These are phyloP conservation scores for Erysimum pusillum DNA, from an alignment of 441 rosid species.

Conservation along the genomic window DNA sequence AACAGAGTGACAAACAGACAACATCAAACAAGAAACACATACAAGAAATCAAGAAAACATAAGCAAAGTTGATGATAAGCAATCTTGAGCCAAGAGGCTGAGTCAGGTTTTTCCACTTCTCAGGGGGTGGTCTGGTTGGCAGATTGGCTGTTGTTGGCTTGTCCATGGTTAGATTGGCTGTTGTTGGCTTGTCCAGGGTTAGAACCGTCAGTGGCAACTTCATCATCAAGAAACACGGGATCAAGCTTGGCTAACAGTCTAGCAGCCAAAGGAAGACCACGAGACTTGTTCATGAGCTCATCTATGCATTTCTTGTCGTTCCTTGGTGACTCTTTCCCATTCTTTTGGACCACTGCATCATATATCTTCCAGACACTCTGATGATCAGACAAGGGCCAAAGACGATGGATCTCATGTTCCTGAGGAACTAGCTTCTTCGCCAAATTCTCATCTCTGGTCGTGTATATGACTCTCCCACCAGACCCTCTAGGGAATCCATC, in stretches of 20 bases:
- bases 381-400: conserved; percentile 50
- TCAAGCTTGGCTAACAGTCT: conserved; percentile 39
- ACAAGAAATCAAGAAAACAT: neutral
- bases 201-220: neutral
- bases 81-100: conserved; percentile 1
- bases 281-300: conserved; percentile 53
- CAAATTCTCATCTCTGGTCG: conserved; percentile 47
- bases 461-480: conserved; percentile 58
- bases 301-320: conserved; percentile 44
- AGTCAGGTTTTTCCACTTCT: conserved; percentile 4
- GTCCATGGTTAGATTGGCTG: neutral
- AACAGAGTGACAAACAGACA: conserved; percentile 17
- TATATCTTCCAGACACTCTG: conserved; percentile 57
- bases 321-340: conserved; percentile 25
- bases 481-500: conserved; percentile 53
- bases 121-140: neutral
- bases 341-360: conserved; percentile 1
- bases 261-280: conserved; percentile 58
- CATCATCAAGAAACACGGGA: conserved; percentile 41
- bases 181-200: neutral
- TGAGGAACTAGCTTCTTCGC: conserved; percentile 51
- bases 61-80: conserved; percentile 3
- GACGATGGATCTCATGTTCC: conserved; percentile 42
- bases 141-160: neutral
- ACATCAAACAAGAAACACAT: conserved; percentile 16